Percentiles rank a stretch among this genome's conserved stretches.
These are phyloP conservation scores for Camellia granthamiana DNA, from an alignment of 148 eudicot species.

Conservation along the genomic window DNA sequence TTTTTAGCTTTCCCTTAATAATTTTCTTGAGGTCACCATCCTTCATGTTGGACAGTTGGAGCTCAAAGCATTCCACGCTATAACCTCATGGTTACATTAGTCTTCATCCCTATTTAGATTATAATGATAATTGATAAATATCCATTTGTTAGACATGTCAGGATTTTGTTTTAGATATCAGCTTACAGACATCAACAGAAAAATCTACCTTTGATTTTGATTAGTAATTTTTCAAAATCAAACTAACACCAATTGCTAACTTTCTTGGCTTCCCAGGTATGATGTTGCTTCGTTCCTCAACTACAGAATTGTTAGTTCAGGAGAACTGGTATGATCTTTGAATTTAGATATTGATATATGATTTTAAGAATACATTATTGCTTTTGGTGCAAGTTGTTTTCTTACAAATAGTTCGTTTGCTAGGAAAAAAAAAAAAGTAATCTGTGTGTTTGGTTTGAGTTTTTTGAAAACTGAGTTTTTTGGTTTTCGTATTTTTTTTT, in stretches of 20 bases:
- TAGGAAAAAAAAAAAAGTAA: background rate
- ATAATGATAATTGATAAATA: background rate
- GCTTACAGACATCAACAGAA: background rate
- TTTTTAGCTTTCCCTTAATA: background rate
- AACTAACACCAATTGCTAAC: background rate
- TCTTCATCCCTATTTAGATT: background rate
- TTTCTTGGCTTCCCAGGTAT: slow-evolving; percentile 55
- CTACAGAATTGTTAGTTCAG: slow-evolving; percentile 51
- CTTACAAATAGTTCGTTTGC: background rate
- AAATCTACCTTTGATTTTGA: background rate
- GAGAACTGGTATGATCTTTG: slow-evolving; percentile 74
- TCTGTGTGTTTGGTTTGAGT: no score
- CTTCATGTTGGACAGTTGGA: background rate
- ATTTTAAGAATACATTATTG: background rate
- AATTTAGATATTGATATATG: background rate
- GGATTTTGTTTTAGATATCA: background rate
- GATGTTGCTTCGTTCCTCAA: slow-evolving; percentile 78
- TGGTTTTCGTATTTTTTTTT: no score
- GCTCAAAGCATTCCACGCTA: background rate
- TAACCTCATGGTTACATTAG: background rate
- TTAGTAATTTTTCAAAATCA: background rate
- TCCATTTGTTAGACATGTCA: slow-evolving; percentile 6
- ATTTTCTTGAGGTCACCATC: background rate
- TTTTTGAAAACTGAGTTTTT: no score
- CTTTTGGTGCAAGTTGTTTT: background rate